A percentile compares a stretch with the other conserved stretches of the same genome.
Evolutionary conservation across 2,329 filamentous ascomycete species (phyloP).

Genomic region (Trichophyton equinum): DNA sequence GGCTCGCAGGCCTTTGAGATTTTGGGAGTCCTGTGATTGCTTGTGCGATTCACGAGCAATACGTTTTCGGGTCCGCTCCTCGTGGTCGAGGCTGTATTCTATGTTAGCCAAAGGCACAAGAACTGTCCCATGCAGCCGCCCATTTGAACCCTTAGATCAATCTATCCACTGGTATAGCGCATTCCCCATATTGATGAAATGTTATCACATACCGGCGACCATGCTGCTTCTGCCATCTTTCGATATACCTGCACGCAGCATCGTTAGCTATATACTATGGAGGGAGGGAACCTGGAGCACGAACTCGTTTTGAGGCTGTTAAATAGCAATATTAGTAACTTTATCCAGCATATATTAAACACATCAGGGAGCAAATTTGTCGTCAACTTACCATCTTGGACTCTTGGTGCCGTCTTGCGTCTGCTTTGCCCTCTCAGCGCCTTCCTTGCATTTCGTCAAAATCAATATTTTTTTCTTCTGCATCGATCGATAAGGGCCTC

Average conservation of each 20-base stretch:
- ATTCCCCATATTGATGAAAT: not conserved
- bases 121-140: constrained; percentile 9
- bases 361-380: not conserved
- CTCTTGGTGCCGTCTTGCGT: constrained; percentile 1
- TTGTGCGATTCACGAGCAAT: constrained; percentile 80
- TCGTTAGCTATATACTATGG: constrained; percentile 4
- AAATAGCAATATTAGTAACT: constrained; percentile 6
- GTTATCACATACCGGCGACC: constrained; percentile 32
- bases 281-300: constrained; percentile 16
- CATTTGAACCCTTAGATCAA: not conserved
- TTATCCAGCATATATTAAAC: not conserved
- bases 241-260: constrained; percentile 45
- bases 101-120: constrained; percentile 21
- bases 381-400: constrained; percentile 13
- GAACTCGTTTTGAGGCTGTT: constrained; percentile 34
- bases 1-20: constrained; percentile 76
- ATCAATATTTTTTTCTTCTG: not conserved
- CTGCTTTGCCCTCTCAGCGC: not conserved
- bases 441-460: not conserved
- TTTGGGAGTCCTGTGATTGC: constrained; percentile 80
- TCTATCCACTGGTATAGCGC: not conserved
- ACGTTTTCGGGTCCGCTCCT: constrained; percentile 80
- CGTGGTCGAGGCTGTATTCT: constrained; percentile 55
- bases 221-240: constrained; percentile 60
- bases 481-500: not conserved